Base-by-base conservation (phyloP, 495 filamentous ascomycete genomes). In the Thozetella sp. region DNA sequence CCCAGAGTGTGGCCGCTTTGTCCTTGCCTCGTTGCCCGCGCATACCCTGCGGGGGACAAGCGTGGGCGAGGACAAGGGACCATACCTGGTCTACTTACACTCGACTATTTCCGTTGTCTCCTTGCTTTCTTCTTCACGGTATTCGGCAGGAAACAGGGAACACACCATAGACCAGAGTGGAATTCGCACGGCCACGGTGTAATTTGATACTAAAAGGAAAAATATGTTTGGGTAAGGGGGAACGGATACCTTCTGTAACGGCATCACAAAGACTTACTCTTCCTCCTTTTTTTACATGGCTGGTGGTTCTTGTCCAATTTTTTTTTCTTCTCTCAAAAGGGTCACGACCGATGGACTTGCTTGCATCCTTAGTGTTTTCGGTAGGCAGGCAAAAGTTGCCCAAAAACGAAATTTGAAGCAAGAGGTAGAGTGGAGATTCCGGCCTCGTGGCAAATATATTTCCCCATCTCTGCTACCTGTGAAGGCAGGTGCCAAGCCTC, bases 191-290 rank as follows among this genome's bases (percentile, higher is more conserved):
- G 71, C 69, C 65, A 72, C 66, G 67, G 67, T 72, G 71, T 75
- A 75, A 75, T 71, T 73, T 70, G 72, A 73, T 65, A 70, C 58
- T 67, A 65, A 70, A 74, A 72, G 62, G 63, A 60, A 53, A 65
- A 58, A 26, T 59, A 25, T 60, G 55, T 56, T 63, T 61, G 63
- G 65, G 58, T 65, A 61, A 20, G 43, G 43, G 54, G 66, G 62
- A 50, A 55, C 50, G 54, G 57, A 53, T 53, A 61, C 25, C 54
- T 27, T 37, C 51, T 63, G 63, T 60, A 57, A 57, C 51, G 63
- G 63, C 57, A 65, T 57, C 63, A 62, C 55, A 65, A 50, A 64
- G 45, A 58, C 61, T 68, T 57, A 69, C 63, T 60, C 57, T 62
- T 56, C 65, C 53, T 61, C 50, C 37, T 51, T 56, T 62, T 37